phyloP scores from a whole-genome alignment of 495 filamentous ascomycete genomes.

The Hypoxylon fuscum region DNA sequence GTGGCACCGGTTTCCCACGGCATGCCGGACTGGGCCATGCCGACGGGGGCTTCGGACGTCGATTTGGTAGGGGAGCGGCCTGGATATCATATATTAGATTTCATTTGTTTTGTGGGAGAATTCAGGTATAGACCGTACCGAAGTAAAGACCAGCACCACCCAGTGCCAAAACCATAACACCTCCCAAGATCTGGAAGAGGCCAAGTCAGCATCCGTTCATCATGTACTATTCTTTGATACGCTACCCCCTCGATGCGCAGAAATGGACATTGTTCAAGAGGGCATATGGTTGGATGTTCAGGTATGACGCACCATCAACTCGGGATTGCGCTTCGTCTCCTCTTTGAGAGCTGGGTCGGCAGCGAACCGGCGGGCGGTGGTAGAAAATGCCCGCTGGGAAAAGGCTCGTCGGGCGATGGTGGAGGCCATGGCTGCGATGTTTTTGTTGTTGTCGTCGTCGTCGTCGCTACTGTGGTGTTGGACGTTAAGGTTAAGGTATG shows the following conservation, averaged over 20 bases:
- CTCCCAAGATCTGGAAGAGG: conserved; percentile 76
- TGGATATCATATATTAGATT: conserved; percentile 49
- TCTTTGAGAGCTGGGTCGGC: conserved; percentile 54
- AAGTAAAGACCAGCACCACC: conserved; percentile 89
- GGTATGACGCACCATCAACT: conserved; percentile 58
- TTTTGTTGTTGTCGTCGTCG: too few species aligned
- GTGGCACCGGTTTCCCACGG: conserved; percentile 81
- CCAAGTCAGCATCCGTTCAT: conserved; percentile 30
- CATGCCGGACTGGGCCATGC: conserved; percentile 77
- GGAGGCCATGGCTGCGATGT: conserved; percentile 54
- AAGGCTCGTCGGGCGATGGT: conserved; percentile 56
- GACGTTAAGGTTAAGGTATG: not conserved
- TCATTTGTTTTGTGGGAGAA: too few species aligned
- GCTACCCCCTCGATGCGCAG: not conserved
- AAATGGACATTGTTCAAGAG: not conserved
- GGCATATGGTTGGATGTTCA: conserved; percentile 5
- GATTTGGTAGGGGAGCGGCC: conserved; percentile 86
- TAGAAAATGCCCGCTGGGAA: conserved; percentile 50
- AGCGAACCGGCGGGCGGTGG: conserved; percentile 54
- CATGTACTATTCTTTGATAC: not conserved
- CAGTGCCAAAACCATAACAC: conserved; percentile 90
- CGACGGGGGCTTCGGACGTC: conserved; percentile 80
- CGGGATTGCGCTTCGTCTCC: conserved; percentile 63
- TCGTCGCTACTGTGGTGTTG: conserved; percentile 1
- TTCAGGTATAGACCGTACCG: conserved; percentile 54